phyloP scores from a whole-genome alignment of 129 eudicot genomes.

The Helichrysum umbraculigerum region DNA sequence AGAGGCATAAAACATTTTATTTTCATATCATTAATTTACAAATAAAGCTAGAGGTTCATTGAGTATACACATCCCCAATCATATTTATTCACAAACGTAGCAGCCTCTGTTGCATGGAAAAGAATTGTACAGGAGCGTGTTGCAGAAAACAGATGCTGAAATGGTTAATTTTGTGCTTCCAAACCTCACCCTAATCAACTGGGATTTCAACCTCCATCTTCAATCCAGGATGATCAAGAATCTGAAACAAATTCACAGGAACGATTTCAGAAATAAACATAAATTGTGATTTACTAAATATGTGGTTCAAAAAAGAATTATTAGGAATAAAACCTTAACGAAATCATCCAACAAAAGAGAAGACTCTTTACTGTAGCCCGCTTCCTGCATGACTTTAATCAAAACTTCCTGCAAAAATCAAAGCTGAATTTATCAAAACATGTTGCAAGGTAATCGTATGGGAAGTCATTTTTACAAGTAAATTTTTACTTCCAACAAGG shows the following conservation, averaged over 20 bases:
- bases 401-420: conserved; percentile 62
- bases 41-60: conserved; percentile 9
- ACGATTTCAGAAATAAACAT: background rate
- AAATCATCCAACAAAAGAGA: conserved; percentile 66
- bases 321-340: conserved; percentile 55
- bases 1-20: conserved; percentile 4
- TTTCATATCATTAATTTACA: conserved; percentile 27
- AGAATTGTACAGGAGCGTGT: conserved; percentile 3
- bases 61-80: conserved; percentile 16
- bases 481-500: no score
- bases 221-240: conserved; percentile 62
- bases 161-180: conserved; percentile 6
- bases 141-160: conserved; percentile 19
- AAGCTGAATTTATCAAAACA: background rate
- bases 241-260: conserved; percentile 39
- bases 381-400: conserved; percentile 70
- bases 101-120: conserved; percentile 12
- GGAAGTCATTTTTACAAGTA: no score
- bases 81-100: conserved; percentile 21
- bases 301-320: background rate
- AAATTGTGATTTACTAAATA: background rate
- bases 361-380: conserved; percentile 78
- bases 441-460: background rate
- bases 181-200: conserved; percentile 44
- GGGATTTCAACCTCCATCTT: conserved; percentile 92